phyloP scores from a whole-genome alignment of 805 yeast species.

The Ogataea nonfermentans region DNA sequence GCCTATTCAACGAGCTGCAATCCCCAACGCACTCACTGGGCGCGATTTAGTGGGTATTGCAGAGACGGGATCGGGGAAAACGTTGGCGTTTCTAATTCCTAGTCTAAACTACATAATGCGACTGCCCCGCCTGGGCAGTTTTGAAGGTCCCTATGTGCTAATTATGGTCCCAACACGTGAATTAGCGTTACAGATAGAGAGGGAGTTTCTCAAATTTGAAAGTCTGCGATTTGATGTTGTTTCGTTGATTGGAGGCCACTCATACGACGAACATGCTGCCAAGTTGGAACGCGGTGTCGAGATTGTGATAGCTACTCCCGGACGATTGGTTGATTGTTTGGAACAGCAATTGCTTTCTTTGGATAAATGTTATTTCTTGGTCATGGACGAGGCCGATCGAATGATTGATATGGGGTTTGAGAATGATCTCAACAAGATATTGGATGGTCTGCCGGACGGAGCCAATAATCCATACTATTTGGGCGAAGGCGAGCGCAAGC shows the following conservation, averaged over 20 bases:
- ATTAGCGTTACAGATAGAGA: slow-evolving; percentile 81
- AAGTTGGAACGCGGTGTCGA: slow-evolving; percentile 66
- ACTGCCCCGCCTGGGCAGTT: slow-evolving; percentile 45
- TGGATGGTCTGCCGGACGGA: slow-evolving; percentile 50
- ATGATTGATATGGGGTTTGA: slow-evolving; percentile 97
- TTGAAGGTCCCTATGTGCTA: slow-evolving; percentile 71
- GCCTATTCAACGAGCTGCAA: slow-evolving; percentile 86
- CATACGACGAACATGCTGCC: slow-evolving; percentile 67
- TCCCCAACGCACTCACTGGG: slow-evolving; percentile 62
- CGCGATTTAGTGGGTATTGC: slow-evolving; percentile 87
- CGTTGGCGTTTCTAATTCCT: slow-evolving; percentile 80
- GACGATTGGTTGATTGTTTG: slow-evolving; percentile 78
- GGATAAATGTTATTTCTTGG: slow-evolving; percentile 60
- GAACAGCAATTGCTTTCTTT: slow-evolving; percentile 64
- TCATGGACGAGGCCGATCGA: slow-evolving; percentile 92
- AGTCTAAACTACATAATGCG: slow-evolving; percentile 52
- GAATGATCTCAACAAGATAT: slow-evolving; percentile 63
- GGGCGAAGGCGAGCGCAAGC: slow-evolving; percentile 32
- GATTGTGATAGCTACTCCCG: slow-evolving; percentile 91
- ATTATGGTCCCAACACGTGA: slow-evolving; percentile 93
- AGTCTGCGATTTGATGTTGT: slow-evolving; percentile 46
- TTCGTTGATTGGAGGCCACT: slow-evolving; percentile 87
- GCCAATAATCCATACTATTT: slow-evolving; percentile 40
- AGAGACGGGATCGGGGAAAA: slow-evolving; percentile 95
- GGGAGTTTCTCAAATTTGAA: slow-evolving; percentile 46